phyloP scores from a whole-genome alignment of 306 rosid genomes.

The Medicago lupulina region DNA sequence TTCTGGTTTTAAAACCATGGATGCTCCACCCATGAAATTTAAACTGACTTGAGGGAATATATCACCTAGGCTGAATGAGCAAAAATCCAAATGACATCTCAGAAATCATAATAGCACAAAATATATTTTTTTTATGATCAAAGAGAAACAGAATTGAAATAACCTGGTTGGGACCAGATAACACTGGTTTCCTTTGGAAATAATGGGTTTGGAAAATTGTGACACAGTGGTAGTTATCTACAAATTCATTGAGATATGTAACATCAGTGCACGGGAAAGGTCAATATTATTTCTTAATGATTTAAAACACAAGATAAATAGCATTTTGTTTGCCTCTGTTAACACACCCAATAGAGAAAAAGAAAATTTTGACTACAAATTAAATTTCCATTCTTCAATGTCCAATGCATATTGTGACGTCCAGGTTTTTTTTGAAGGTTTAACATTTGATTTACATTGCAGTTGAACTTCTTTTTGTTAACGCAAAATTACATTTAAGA shows the following conservation, averaged over 20 bases:
- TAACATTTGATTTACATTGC: conserved; percentile 6
- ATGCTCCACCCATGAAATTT: conserved; percentile 86
- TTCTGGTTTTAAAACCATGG: conserved; percentile 90
- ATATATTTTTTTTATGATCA: not conserved
- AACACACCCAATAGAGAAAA: not conserved
- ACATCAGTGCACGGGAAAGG: conserved; percentile 15
- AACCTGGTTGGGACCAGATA: conserved; percentile 84
- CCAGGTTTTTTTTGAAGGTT: not conserved
- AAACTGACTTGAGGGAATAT: conserved; percentile 89
- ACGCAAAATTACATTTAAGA: not conserved
- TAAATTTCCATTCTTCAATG: conserved; percentile 19
- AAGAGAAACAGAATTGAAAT: conserved; percentile 36
- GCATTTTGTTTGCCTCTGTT: conserved; percentile 15
- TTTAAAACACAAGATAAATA: conserved; percentile 14
- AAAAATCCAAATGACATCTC: conserved; percentile 45
- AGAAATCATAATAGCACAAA: conserved; percentile 2
- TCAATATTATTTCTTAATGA: conserved; percentile 17
- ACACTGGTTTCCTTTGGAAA: conserved; percentile 89
- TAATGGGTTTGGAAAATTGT: conserved; percentile 65
- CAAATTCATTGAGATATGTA: conserved; percentile 43
- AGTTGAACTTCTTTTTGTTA: conserved; percentile 8
- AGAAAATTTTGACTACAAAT: not conserved
- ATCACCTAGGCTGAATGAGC: conserved; percentile 70
- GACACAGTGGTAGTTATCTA: conserved; percentile 77
- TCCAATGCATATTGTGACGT: conserved; percentile 5